Evolutionary conservation across 306 rosid genomes (phyloP).

Genomic region (Coriaria nepalensis): DNA sequence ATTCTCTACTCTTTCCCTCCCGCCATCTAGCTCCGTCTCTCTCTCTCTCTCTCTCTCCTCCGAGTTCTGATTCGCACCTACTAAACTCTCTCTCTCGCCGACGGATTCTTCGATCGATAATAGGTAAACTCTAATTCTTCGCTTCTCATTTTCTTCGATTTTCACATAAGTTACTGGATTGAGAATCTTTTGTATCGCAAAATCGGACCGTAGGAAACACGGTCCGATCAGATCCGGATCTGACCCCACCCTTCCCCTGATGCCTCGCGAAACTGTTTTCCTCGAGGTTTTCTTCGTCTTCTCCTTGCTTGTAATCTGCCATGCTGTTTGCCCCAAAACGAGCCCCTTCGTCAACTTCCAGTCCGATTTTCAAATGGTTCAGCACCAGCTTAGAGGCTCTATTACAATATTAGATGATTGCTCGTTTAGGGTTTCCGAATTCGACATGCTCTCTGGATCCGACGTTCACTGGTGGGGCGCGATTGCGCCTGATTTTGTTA

Average conservation of each 20-base stretch:
- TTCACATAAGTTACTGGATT: too few species aligned
- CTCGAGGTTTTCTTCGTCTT: conserved; percentile 21
- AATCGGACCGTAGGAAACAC: conserved; percentile 11
- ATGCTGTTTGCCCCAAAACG: conserved; percentile 40
- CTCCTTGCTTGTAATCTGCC: conserved; percentile 11
- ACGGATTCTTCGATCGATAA: conserved; percentile 20
- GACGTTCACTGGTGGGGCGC: conserved; percentile 78
- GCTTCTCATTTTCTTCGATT: too few species aligned
- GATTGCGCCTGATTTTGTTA: conserved; percentile 25
- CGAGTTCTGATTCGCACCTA: neutral
- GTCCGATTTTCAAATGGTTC: conserved; percentile 58
- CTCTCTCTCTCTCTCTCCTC: too few species aligned
- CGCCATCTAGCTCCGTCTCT: neutral
- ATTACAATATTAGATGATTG: conserved; percentile 54
- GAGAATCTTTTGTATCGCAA: too few species aligned
- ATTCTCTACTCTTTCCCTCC: neutral
- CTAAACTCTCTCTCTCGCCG: neutral
- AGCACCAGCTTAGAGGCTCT: conserved; percentile 68
- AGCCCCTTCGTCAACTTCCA: conserved; percentile 29
- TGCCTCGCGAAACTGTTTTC: conserved; percentile 43
- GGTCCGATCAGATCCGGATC: conserved; percentile 26
- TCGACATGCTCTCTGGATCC: conserved; percentile 73
- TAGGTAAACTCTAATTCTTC: neutral
- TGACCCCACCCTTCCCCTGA: conserved; percentile 27
- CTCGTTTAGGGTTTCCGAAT: conserved; percentile 65